phyloP scores from a whole-genome alignment of 2,329 filamentous ascomycete genomes.

The Huntiella savannae region DNA sequence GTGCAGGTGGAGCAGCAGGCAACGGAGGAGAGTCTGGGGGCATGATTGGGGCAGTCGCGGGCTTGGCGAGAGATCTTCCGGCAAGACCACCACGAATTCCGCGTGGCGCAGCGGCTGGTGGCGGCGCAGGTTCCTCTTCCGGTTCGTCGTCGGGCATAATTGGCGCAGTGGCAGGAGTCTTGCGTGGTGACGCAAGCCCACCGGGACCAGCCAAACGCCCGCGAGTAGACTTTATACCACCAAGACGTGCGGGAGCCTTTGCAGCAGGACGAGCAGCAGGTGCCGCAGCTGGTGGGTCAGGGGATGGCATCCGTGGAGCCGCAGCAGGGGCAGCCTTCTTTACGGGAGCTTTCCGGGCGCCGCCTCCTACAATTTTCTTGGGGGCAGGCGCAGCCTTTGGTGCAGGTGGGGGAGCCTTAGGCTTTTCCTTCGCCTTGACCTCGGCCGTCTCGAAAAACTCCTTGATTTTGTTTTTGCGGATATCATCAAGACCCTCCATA shows the following conservation, averaged over 20 bases:
- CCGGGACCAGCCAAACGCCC: slow-evolving; percentile 34
- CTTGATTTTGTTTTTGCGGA: slow-evolving; percentile 87
- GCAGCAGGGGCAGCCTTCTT: slow-evolving; percentile 24
- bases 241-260: slow-evolving; percentile 32
- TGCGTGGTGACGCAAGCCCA: slow-evolving; percentile 32
- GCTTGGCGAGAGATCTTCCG: slow-evolving; percentile 68
- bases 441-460: slow-evolving; percentile 57
- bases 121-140: slow-evolving; percentile 27
- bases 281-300: slow-evolving; percentile 24
- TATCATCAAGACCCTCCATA: slow-evolving; percentile 83
- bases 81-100: slow-evolving; percentile 62
- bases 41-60: slow-evolving; percentile 32
- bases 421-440: slow-evolving; percentile 41
- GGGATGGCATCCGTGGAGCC: slow-evolving; percentile 16
- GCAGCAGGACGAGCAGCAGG: slow-evolving; percentile 39
- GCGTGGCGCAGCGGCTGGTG: slow-evolving; percentile 43
- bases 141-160: slow-evolving; percentile 40
- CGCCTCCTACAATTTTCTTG: slow-evolving; percentile 27
- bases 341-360: slow-evolving; percentile 23
- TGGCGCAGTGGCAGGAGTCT: slow-evolving; percentile 25
- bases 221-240: slow-evolving; percentile 40
- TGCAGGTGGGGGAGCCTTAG: slow-evolving; percentile 55
- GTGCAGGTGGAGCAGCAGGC: slow-evolving; percentile 24
- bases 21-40: slow-evolving; percentile 34
- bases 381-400: slow-evolving; percentile 28